A percentile compares a stretch with the other conserved stretches of the same genome.
Evolutionary conservation across 768 basidiomycete genomes (phyloP).

Genomic region (Suillus bovinus): DNA sequence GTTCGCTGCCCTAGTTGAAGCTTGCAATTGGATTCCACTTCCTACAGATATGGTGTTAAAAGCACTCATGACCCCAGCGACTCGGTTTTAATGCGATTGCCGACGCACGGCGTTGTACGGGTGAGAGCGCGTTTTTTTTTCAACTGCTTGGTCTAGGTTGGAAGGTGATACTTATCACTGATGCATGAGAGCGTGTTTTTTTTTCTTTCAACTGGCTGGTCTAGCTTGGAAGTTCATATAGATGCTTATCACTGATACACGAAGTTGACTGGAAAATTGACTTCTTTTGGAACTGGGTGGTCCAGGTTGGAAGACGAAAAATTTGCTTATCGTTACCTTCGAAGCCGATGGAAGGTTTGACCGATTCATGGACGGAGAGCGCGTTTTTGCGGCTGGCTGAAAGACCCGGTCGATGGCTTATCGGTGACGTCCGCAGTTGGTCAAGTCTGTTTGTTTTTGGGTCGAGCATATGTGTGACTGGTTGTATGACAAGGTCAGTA

Average conservation of each 20-base stretch:
- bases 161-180: too few relatives aligned
- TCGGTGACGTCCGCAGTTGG: not conserved
- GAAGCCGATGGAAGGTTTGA: not conserved
- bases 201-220: not conserved
- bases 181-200: too few relatives aligned
- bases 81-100: conserved; percentile 1
- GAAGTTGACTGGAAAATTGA: not conserved
- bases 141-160: too few relatives aligned
- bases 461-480: not conserved
- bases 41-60: not conserved
- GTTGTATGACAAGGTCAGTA: not conserved
- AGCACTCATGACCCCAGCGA: too few relatives aligned
- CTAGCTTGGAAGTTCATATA: not conserved
- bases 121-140: not conserved
- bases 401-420: not conserved
- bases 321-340: not conserved
- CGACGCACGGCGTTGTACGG: not conserved
- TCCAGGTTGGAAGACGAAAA: not conserved
- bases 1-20: not conserved
- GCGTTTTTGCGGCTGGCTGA: not conserved
- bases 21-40: not conserved
- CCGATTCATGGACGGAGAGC: not conserved
- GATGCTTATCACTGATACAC: not conserved
- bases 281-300: not conserved
- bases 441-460: not conserved